Base-by-base conservation (phyloP, 1,284 basidiomycete species). In the Cryptococcus floricola region DNA sequence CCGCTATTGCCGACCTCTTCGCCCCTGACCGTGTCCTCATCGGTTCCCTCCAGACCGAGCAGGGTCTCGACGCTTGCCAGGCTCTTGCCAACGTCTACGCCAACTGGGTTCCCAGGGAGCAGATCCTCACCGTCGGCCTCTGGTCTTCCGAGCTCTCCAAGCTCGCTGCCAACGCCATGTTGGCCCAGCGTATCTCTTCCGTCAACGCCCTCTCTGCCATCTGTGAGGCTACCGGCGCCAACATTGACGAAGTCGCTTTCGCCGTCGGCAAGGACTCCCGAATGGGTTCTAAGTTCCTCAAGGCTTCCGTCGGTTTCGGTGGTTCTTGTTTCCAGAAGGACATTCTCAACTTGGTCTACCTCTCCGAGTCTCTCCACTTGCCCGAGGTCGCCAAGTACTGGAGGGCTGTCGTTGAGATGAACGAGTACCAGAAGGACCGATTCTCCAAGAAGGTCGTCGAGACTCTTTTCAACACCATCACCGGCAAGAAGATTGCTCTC, bases 261-360 rank as follows among this genome's bases (percentile, higher is more conserved):
- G 94, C 96, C 10, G 88, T 97, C 71, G 95, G 95, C 34, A 87
- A 87, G 67, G 96, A 99, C 78, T 83, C 85, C 25, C 91, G 96
- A 63, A 84, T 99, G 56, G 96, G 96, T 4, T 84, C 91, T 70
- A 95, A 91, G 77, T 99, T 98, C 85, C 82, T 98, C 70, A 92
- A 91, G 77, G 81, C 81, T 10, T 81, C 80, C 19, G 81, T 83
- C 58, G 73, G 95, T n/a, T 98, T 98, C 69, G 95, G 95, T 64
- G 95, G 95, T 38, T 93, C 89, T 39, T 99, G 96, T 81, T 99
- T 99, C 89, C 93, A 97, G 80, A 96, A 96, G 79, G 95, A 98
- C 76, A 98, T 98, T 74, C 85, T 98, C 69, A 99, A 98, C 81
- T 82, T 99, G 58, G 95, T 98, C 52, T 99, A 99, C 81, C 84